phyloP scores from a whole-genome alignment of 2,329 filamentous ascomycete genomes.

The Leptographium radiaticola region DNA sequence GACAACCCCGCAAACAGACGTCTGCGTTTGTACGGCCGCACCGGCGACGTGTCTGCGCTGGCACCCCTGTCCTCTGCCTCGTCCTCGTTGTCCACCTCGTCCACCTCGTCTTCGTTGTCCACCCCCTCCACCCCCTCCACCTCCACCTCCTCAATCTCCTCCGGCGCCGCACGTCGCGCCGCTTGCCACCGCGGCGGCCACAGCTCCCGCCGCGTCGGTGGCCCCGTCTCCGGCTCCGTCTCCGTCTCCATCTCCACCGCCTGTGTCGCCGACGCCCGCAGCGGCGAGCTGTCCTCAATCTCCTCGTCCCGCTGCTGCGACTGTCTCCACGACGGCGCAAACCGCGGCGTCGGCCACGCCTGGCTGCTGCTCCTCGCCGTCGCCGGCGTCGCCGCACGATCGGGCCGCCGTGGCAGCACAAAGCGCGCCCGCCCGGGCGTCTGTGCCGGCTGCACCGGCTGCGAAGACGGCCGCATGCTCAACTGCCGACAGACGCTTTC shows the following conservation, averaged over 20 bases:
- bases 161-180: background rate
- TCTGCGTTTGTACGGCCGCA: conserved; percentile 8
- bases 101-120: background rate
- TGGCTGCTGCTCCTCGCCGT: background rate
- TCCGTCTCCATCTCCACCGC: background rate
- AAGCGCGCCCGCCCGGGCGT: conserved; percentile 3
- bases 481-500: background rate
- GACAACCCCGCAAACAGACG: conserved; percentile 4
- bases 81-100: background rate
- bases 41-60: background rate
- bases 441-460: background rate
- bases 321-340: conserved; percentile 3
- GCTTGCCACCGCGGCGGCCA: background rate
- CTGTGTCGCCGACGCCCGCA: background rate
- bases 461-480: background rate
- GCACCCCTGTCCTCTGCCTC: background rate
- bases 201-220: background rate
- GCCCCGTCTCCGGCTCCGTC: background rate
- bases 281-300: conserved; percentile 8
- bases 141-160: conserved; percentile 7
- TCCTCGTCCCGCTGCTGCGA: conserved; percentile 1
- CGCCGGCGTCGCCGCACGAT: background rate
- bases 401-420: background rate
- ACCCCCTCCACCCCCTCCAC: background rate
- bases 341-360: conserved; percentile 4